Evolutionary conservation across 106 monocot genomes (phyloP), one percentile per base, ranked within the genome.

Genomic region (Dendrobium huoshanense): DNA sequence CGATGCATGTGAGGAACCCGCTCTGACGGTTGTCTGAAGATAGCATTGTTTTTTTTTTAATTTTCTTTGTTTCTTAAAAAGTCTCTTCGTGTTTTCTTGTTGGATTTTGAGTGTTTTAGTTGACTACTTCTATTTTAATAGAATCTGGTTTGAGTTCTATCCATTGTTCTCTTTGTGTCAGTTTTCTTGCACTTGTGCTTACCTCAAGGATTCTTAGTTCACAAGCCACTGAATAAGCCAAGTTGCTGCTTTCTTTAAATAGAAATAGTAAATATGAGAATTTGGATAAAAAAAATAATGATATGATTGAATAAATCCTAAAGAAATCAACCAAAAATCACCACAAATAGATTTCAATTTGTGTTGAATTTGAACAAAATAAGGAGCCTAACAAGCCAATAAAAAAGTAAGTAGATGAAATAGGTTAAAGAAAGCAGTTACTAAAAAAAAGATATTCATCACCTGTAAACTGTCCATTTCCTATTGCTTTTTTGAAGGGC

Each of bases 361-460:
- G n/a, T 67, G 67, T 67, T 67, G 24, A 27, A 67, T 67, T 22
- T 67, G 67, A 67, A 67, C n/a, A 25, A 67, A 67, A 7, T 67
- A 4, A 17, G 13, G 3, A 56, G 56, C 4, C 19, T 56, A 56
- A 16, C 13, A 7, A 45, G 6, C 45, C 45, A 9, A 45, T 7
- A 45, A 45, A 4, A 45, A 45, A 6, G 0, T 45, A 45, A 45
- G 45, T 9, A 45, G 6, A 9, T 45, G 45, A 45, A 45, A 45
- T 45, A 37, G 37, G 45, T 45, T 9, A 45, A 45, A 9, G 45
- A 45, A 45, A 45, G 45, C 4, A 45, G 9, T 9, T 45, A 45
- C 45, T 9, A 45, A 31, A 31, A 31, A 31, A 31, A 31, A 31
- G 31, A 58, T 0, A 61, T 25, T 31, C 25, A 68, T 68, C 13